Evolutionary conservation across 306 rosid species (phyloP), one percentile per base, ranked within the genome.

Genomic region (Acacia acuminata): DNA sequence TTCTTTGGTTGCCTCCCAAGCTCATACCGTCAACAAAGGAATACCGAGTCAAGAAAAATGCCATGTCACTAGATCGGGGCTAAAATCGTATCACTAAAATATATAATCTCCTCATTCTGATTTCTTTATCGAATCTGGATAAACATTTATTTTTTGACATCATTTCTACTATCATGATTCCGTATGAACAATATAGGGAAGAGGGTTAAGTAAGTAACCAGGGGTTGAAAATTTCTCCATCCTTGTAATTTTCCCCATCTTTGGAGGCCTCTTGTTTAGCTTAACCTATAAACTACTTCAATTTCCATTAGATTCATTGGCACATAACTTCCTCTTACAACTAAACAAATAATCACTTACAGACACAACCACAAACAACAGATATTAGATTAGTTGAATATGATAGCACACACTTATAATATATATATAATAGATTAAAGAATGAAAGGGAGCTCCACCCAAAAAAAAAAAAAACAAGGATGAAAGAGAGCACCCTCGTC

Each of bases 1-100:
- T 27, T 64, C 70, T n/a, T n/a, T 30, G 70, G 70, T 7, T 30
- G 70, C 70, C 70, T 64, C 42, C 70, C 70, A 30, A 64, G 70
- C 38, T 64, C 70, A 27, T 64, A 27, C 70, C 70, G 10, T 15
- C 17, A 15, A 64, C 42, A 15, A 72, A 38, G 56, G 7, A 73
- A 70, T 36, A 67, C 63, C 66, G n/a, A 76, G 40, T 40, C 34
- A 45, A 55, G 7, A 24, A 44, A 71, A 53, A 24, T 7, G 38
- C 3, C 22, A 24, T 24, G 0, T 1, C 9, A 7, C 20, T 32
- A 36, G 38, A 36, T 36, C 25, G 36, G 15, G 7, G 6, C 11
- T 27, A 15, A n/a, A 50, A 7, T 20, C 65, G 34, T 25, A 78
- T 42, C 16, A 53, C n/a, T 7, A n/a, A n/a, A 66, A 60, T 65